Evolutionary conservation across 495 filamentous ascomycete genomes (phyloP).

Genomic region (Aspergillus conjunctus): DNA sequence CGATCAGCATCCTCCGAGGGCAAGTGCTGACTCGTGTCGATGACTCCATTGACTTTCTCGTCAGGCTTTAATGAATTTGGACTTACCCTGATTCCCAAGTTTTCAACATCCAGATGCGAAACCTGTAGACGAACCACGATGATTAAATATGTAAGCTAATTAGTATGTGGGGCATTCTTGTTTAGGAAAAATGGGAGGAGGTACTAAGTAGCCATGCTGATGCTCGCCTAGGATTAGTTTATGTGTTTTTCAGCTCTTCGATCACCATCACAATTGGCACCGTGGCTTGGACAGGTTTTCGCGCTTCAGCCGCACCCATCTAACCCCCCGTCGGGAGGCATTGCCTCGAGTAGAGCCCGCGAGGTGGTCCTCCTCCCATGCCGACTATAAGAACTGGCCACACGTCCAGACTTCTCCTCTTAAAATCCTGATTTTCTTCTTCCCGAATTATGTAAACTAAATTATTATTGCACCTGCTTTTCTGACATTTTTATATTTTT

Average conservation of each 20-base stretch:
- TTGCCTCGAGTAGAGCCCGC: constrained; percentile 4
- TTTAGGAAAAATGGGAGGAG: neutral
- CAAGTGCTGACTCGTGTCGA: neutral
- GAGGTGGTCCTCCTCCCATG: neutral
- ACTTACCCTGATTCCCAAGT: neutral
- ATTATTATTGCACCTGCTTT: neutral
- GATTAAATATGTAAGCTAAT: constrained; percentile 5
- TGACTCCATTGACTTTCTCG: neutral
- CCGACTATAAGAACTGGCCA: constrained; percentile 11
- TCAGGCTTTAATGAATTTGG: neutral
- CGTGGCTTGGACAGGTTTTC: constrained; percentile 15
- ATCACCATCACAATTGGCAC: constrained; percentile 2
- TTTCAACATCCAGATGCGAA: neutral
- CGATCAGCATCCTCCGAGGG: neutral
- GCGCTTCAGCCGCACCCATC: constrained; percentile 18
- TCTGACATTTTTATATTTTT: neutral
- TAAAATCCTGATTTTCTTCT: neutral
- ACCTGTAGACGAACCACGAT: constrained; percentile 17
- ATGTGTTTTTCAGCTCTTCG: neutral
- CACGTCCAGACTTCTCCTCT: neutral
- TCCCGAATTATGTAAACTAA: neutral
- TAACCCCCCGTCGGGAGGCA: constrained; percentile 1
- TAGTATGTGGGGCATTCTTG: constrained; percentile 20
- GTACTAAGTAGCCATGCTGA: neutral
- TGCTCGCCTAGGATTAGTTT: neutral